phyloP scores from a whole-genome alignment of 1,139 yeast species.

The Yamadazyma friedrichii region DNA sequence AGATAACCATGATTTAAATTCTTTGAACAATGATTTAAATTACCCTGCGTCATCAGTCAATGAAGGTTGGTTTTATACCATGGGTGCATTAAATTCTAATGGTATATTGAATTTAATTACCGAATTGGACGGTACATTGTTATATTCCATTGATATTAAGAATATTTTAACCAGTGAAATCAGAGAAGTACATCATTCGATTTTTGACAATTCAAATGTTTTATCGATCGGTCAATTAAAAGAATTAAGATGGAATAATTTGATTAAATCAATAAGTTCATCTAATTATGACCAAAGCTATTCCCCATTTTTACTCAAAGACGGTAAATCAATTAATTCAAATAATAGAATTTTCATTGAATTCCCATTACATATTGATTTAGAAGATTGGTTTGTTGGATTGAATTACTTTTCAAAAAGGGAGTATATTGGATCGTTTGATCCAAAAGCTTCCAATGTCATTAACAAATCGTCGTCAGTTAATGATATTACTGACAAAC shows the following conservation, averaged over 20 bases:
- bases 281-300: slow-evolving; percentile 21
- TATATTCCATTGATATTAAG: slow-evolving; percentile 62
- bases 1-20: too few relatives aligned
- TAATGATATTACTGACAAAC: slow-evolving; percentile 11
- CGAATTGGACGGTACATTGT: slow-evolving; percentile 65
- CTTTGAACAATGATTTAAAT: background rate
- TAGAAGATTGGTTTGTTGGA: slow-evolving; percentile 84
- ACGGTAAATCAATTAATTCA: slow-evolving; percentile 32
- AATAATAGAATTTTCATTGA: slow-evolving; percentile 52
- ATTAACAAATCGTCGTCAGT: slow-evolving; percentile 12
- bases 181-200: slow-evolving; percentile 64
- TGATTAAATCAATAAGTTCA: slow-evolving; percentile 32
- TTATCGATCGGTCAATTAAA: slow-evolving; percentile 58
- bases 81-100: slow-evolving; percentile 67
- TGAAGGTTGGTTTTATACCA: slow-evolving; percentile 74
- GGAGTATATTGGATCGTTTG: slow-evolving; percentile 48
- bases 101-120: slow-evolving; percentile 65
- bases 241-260: slow-evolving; percentile 48
- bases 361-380: slow-evolving; percentile 68
- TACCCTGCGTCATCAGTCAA: slow-evolving; percentile 16
- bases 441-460: slow-evolving; percentile 19
- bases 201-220: slow-evolving; percentile 60
- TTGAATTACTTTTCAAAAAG: slow-evolving; percentile 65
- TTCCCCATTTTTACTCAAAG: slow-evolving; percentile 30
- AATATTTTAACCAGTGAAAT: slow-evolving; percentile 63